Evolutionary conservation across 768 basidiomycete species (phyloP).

Genomic region (Phallus indusiatus): DNA sequence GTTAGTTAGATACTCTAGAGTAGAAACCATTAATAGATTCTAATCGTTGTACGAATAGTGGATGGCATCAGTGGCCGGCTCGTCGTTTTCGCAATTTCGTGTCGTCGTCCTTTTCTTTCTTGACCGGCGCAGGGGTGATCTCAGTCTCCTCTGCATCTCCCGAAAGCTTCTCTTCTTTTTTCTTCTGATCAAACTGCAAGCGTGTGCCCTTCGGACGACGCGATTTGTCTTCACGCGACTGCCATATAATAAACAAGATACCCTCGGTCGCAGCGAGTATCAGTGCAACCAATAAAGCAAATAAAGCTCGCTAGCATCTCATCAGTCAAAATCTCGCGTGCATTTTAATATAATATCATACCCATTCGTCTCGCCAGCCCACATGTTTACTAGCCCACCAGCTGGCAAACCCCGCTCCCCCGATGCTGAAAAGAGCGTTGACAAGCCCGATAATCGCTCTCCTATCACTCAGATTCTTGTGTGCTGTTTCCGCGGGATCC

Average conservation of each 20-base stretch:
- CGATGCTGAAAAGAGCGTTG: constrained; percentile 63
- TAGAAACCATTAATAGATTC: constrained; percentile 4
- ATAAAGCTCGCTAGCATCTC: constrained; percentile 36
- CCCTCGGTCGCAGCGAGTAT: constrained; percentile 66
- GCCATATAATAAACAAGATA: constrained; percentile 65
- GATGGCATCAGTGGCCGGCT: neutral
- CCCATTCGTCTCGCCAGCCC: constrained; percentile 69
- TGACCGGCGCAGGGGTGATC: neutral
- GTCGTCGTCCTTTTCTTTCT: neutral
- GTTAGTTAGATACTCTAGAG: constrained; percentile 23
- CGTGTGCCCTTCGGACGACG: neutral
- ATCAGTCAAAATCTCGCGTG: constrained; percentile 1
- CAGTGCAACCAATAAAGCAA: constrained; percentile 49
- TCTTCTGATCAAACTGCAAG: neutral
- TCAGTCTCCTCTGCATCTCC: neutral
- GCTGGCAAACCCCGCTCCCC: constrained; percentile 53
- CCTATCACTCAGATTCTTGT: constrained; percentile 41
- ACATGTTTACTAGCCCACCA: constrained; percentile 65
- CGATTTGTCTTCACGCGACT: constrained; percentile 30
- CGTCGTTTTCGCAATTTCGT: neutral
- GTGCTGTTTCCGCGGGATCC: constrained; percentile 31
- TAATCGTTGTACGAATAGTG: neutral
- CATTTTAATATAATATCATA: constrained; percentile 27
- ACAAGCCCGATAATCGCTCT: constrained; percentile 60
- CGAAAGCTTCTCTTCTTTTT: neutral